Evolutionary conservation across 148 eudicot species (phyloP), one percentile per base, ranked within the genome.

Genomic region (Rhododendron williamsianum): DNA sequence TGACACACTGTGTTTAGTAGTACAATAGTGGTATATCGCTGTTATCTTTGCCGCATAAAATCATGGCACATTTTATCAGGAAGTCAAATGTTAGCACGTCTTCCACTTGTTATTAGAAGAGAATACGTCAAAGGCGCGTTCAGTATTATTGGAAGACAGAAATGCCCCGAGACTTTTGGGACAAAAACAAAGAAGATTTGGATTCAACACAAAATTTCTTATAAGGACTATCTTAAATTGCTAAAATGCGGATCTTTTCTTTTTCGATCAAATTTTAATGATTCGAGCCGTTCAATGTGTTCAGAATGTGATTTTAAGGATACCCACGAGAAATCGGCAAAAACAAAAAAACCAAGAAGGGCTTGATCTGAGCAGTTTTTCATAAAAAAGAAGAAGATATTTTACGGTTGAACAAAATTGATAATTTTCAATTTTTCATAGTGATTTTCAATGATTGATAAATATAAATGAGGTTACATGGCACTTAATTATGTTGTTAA

Each of bases 41-140:
- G 36, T 60, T 60, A 11, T 23, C 74, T 38, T 41, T 72, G 33
- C 60, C 0, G 52, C 19, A 36, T 82, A 11, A 46, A 3, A 63
- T 82, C 54, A n/a, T 82, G 12, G 8, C 38, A 38, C 49, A 21
- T 9, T 9, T n/a, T 15, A n/a, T 25, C n/a, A 82, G 4, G 25
- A 65, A 43, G 76, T 83, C 85, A 83, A 83, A 30, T 54, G 78
- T 83, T 27, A 27, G 85, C 78, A 45, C 3, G 60, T 4, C 27
- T 23, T 48, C 58, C 84, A 25, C 54, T 65, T 12, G 60, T 15
- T 16, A 18, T 25, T 1, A 8, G 15, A 82, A 9, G 38, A 4
- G 41, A 38, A 41, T 41, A 41, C 43, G 43, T 41, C 63, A 35
- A 52, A 56, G 83, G 27, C 46, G 27, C 49, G 69, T 81, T 18